Evolutionary conservation across 768 basidiomycete species (phyloP).

Genomic region (Calocybe cyanea): DNA sequence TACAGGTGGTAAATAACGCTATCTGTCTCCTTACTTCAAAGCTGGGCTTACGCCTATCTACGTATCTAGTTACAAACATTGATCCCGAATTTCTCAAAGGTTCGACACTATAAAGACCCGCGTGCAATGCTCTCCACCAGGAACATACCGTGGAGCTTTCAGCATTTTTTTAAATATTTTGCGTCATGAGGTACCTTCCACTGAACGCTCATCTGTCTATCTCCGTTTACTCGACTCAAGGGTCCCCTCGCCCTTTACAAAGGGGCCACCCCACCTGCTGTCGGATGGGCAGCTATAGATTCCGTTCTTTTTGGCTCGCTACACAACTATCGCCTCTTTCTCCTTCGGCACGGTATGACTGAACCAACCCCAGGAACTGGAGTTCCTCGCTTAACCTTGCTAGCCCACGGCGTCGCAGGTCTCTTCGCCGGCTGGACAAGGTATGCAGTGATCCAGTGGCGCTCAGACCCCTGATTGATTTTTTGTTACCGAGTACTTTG

Average conservation of each 20-base stretch:
- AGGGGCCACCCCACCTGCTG: conserved; percentile 67
- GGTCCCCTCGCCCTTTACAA: conserved; percentile 68
- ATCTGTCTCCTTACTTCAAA: no score
- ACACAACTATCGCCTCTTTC: conserved; percentile 68
- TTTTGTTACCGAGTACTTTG: conserved; percentile 41
- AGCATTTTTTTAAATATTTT: conserved; percentile 57
- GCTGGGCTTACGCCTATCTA: no score
- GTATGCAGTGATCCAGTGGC: conserved; percentile 26
- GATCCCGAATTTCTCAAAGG: no score
- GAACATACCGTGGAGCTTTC: conserved; percentile 57
- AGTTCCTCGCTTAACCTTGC: conserved; percentile 49
- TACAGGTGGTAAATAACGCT: no score
- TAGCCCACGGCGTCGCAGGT: conserved; percentile 65
- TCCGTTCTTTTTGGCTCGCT: conserved; percentile 66
- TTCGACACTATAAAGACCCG: conserved; percentile 76
- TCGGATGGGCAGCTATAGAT: conserved; percentile 73
- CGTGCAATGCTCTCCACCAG: conserved; percentile 63
- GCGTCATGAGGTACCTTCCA: conserved; percentile 50
- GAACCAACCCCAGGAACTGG: conserved; percentile 44
- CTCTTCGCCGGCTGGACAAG: conserved; percentile 69
- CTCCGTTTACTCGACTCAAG: conserved; percentile 23
- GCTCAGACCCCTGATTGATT: conserved; percentile 3
- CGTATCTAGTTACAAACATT: no score
- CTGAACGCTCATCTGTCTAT: neutral
- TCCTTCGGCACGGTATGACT: conserved; percentile 48